phyloP scores from a whole-genome alignment of 2,329 filamentous ascomycete genomes.

The Cryphonectria parasitica region DNA sequence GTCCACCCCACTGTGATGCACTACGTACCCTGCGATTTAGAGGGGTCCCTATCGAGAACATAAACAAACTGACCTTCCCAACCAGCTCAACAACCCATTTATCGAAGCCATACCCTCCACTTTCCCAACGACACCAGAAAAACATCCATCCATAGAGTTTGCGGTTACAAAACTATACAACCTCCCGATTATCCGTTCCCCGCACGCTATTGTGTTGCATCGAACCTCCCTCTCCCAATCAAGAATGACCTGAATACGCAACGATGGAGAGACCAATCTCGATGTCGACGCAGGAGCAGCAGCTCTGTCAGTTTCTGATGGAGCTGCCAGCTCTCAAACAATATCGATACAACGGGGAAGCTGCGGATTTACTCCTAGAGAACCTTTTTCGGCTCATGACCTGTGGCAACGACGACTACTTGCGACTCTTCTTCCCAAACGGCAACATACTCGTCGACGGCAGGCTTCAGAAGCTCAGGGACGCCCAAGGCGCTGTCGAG shows the following conservation, averaged over 20 bases:
- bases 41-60: constrained; percentile 1
- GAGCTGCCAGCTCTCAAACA: constrained; percentile 73
- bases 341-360: constrained; percentile 75
- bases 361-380: constrained; percentile 72
- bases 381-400: constrained; percentile 88
- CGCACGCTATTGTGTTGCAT: constrained; percentile 8
- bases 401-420: constrained; percentile 71
- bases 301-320: constrained; percentile 82
- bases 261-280: constrained; percentile 50
- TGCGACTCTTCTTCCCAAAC: constrained; percentile 80
- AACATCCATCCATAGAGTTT: not conserved
- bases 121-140: constrained; percentile 6
- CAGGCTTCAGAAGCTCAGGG: constrained; percentile 71
- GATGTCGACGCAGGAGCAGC: constrained; percentile 72
- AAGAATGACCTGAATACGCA: constrained; percentile 28
- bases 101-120: not conserved
- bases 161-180: not conserved
- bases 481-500: constrained; percentile 89
- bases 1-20: not conserved
- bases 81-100: not conserved
- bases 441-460: constrained; percentile 64
- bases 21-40: not conserved
- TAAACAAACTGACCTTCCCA: not conserved
- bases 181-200: not conserved
- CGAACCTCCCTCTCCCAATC: not conserved